Conservation (phyloP, 148 eudicot species). For the Camellia granthamiana region DNA sequence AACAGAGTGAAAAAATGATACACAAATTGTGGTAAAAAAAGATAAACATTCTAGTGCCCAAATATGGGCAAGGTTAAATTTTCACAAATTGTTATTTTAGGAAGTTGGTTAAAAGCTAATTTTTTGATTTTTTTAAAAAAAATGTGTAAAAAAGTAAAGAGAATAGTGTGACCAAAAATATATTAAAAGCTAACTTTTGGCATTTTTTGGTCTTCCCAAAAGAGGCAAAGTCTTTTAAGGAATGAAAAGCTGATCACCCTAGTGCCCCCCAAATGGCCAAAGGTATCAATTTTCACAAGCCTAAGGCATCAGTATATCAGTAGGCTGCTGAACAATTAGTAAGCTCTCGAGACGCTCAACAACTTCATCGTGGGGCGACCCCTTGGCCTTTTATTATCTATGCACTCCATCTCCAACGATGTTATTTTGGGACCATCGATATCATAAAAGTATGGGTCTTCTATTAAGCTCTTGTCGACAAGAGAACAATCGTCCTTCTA, state of each 20-base stretch:
- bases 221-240: too few species aligned
- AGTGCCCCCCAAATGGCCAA: background rate
- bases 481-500: background rate
- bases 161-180: too few species aligned
- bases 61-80: too few species aligned
- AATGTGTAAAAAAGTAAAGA: too few species aligned
- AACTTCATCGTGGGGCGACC: background rate
- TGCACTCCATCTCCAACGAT: background rate
- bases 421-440: background rate
- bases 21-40: too few species aligned
- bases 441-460: background rate
- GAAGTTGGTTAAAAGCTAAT: too few species aligned
- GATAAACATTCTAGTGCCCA: too few species aligned
- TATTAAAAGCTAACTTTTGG: too few species aligned
- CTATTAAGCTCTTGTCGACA: background rate
- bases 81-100: too few species aligned
- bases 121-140: too few species aligned
- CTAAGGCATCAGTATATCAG: background rate
- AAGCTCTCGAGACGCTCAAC: background rate
- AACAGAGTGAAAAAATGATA: too few species aligned
- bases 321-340: background rate
- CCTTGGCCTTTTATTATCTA: background rate
- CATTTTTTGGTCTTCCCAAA: too few species aligned
- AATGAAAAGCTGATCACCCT: background rate
- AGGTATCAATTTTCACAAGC: background rate